A percentile compares a stretch with the other conserved stretches of the same genome.
These are phyloP conservation scores for Oryza glaberrima DNA, from an alignment of 176 grass and related monocot genomes.

Conservation along the genomic window DNA sequence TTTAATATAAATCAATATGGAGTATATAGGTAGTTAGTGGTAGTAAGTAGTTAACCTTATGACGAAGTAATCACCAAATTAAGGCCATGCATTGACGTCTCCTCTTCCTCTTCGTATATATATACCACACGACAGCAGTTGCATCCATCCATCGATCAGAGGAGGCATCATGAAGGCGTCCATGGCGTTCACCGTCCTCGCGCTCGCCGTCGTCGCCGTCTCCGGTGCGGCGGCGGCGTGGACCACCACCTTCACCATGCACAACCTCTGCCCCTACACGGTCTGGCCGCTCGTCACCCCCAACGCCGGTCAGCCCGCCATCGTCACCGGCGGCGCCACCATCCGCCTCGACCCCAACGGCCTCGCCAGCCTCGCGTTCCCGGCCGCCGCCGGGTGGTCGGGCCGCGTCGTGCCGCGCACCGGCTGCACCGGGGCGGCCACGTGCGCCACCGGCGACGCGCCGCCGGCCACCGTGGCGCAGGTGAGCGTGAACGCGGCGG, in stretches of 20 bases:
- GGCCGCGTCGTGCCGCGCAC: constrained; percentile 53
- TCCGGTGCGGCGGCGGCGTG: neutral
- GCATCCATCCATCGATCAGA: neutral
- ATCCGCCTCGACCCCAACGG: constrained; percentile 22
- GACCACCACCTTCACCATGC: constrained; percentile 34
- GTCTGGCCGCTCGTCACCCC: constrained; percentile 35
- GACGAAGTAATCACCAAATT: neutral
- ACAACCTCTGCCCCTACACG: constrained; percentile 45
- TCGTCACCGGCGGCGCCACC: neutral
- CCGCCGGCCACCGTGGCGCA: constrained; percentile 49
- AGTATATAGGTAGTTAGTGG: too few species aligned
- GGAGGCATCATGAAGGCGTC: neutral
- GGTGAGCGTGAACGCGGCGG: constrained; percentile 34
- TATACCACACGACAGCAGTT: too few species aligned
- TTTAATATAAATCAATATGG: too few species aligned
- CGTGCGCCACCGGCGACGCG: constrained; percentile 29
- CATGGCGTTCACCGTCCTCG: neutral
- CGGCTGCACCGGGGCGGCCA: neutral
- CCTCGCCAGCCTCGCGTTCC: constrained; percentile 38
- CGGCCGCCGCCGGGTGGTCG: constrained; percentile 19
- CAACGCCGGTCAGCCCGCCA: neutral
- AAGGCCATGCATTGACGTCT: neutral
- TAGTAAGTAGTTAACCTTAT: neutral
- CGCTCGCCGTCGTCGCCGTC: neutral
- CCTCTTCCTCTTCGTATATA: neutral